phyloP scores from a whole-genome alignment of 495 filamentous ascomycete species.

The Tetracladium setigerum region DNA sequence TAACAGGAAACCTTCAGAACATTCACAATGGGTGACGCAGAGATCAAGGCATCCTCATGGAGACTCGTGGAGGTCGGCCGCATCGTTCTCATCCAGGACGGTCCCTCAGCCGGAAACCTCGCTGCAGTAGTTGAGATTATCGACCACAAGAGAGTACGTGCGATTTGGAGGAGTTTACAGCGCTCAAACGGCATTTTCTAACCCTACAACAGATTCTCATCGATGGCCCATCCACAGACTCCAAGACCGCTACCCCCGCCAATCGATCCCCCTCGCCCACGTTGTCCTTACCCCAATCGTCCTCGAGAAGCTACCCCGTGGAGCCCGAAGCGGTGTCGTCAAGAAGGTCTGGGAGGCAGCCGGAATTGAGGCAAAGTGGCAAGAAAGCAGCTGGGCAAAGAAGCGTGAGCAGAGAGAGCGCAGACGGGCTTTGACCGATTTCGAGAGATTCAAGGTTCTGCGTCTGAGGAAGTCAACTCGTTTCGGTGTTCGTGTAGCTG shows the following conservation, averaged over 20 bases:
- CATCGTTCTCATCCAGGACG: constrained; percentile 73
- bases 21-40: constrained; percentile 43
- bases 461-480: constrained; percentile 95
- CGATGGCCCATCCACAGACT: constrained; percentile 79
- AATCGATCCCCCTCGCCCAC: constrained; percentile 68
- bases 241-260: constrained; percentile 73
- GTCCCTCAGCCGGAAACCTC: constrained; percentile 74
- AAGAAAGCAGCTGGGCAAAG: constrained; percentile 83
- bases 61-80: constrained; percentile 96
- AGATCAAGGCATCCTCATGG: constrained; percentile 71
- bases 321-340: constrained; percentile 72
- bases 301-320: constrained; percentile 81
- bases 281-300: constrained; percentile 85
- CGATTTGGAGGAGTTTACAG: constrained; percentile 7
- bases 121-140: constrained; percentile 97
- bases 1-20: constrained; percentile 20
- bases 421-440: constrained; percentile 88
- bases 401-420: constrained; percentile 72
- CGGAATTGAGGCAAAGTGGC: constrained; percentile 86
- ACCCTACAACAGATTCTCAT: constrained; percentile 66
- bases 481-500: constrained; percentile 91
- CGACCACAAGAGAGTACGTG: constrained; percentile 98
- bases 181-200: constrained; percentile 7
- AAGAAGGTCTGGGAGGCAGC: constrained; percentile 79
- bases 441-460: constrained; percentile 99